These are phyloP conservation scores for Fraxinus cuspidata DNA, from an alignment of 257 asterid species.

Conservation along the genomic window DNA sequence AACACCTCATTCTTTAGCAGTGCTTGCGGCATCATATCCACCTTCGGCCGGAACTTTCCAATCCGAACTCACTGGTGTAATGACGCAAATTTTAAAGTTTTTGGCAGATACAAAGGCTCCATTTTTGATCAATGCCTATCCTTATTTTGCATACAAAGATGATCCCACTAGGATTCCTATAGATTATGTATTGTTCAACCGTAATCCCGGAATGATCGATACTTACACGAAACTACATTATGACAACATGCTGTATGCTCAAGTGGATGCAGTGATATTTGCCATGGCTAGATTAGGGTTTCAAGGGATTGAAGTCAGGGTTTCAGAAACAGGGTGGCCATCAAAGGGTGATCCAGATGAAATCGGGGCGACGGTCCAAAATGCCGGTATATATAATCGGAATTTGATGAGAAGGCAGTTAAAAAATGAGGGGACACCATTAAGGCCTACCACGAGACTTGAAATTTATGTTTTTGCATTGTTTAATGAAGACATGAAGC, in stretches of 20 bases:
- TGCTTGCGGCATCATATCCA: constrained; percentile 67
- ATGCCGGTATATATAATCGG: constrained; percentile 67
- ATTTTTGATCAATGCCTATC: constrained; percentile 90
- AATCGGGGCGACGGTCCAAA: constrained; percentile 58
- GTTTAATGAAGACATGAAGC: constrained; percentile 80
- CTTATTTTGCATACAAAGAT: constrained; percentile 86
- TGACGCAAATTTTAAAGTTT: constrained; percentile 67
- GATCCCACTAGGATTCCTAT: constrained; percentile 51
- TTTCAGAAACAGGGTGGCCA: constrained; percentile 95
- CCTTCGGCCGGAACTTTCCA: constrained; percentile 81
- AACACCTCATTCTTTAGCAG: constrained; percentile 67
- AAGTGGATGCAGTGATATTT: constrained; percentile 67
- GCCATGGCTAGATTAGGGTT: constrained; percentile 74
- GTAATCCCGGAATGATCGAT: constrained; percentile 68
- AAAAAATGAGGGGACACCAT: constrained; percentile 68
- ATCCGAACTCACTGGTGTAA: constrained; percentile 44
- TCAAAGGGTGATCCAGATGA: constrained; percentile 67
- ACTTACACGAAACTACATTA: constrained; percentile 60
- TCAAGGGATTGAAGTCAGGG: constrained; percentile 56
- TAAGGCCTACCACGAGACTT: constrained; percentile 56
- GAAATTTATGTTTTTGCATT: constrained; percentile 80
- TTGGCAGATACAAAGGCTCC: constrained; percentile 62
- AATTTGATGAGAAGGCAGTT: constrained; percentile 63
- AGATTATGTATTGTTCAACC: constrained; percentile 71
- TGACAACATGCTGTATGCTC: constrained; percentile 91